These are phyloP conservation scores for Paracoccidioides lutzii DNA, from an alignment of 2,329 filamentous ascomycete species.

Conservation along the genomic window DNA sequence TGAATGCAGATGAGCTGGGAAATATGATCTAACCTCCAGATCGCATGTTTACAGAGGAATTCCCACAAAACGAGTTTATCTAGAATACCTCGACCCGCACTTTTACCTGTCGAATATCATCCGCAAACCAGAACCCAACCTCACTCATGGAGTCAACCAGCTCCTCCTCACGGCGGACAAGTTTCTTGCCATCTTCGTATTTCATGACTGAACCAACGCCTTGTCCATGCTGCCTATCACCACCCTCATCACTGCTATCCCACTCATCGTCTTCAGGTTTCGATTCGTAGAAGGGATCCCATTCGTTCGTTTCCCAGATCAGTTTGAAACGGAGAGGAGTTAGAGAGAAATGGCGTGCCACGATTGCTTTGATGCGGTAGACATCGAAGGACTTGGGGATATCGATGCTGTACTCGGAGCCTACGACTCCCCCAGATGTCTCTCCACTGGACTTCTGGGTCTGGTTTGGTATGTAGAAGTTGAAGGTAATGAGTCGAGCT, in stretches of 20 bases:
- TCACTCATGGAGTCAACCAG: conserved; percentile 66
- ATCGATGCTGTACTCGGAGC: conserved; percentile 27
- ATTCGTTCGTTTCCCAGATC: conserved; percentile 83
- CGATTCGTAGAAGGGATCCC: conserved; percentile 61
- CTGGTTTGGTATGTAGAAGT: conserved; percentile 40
- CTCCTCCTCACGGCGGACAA: conserved; percentile 67
- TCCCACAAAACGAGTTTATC: too few relatives aligned
- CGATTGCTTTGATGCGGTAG: conserved; percentile 68
- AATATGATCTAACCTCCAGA: too few relatives aligned
- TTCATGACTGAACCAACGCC: conserved; percentile 11
- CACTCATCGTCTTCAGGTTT: conserved; percentile 43
- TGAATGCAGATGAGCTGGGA: too few relatives aligned
- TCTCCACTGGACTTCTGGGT: conserved; percentile 6
- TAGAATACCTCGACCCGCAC: conserved; percentile 51
- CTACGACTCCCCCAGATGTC: conserved; percentile 8
- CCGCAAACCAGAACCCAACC: conserved; percentile 61
- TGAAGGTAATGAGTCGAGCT: conserved; percentile 54
- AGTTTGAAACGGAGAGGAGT: conserved; percentile 53
- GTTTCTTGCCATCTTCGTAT: conserved; percentile 38
- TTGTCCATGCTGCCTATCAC: conserved; percentile 25
- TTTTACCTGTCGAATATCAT: conserved; percentile 54
- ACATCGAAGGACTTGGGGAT: conserved; percentile 67
- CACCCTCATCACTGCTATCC: conserved; percentile 39
- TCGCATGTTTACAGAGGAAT: too few relatives aligned
- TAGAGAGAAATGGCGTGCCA: conserved; percentile 55